Percentiles rank a stretch among this genome's conserved stretches.
These are phyloP conservation scores for Ziziphus jujuba DNA, from an alignment of 306 rosid species.

Conservation along the genomic window DNA sequence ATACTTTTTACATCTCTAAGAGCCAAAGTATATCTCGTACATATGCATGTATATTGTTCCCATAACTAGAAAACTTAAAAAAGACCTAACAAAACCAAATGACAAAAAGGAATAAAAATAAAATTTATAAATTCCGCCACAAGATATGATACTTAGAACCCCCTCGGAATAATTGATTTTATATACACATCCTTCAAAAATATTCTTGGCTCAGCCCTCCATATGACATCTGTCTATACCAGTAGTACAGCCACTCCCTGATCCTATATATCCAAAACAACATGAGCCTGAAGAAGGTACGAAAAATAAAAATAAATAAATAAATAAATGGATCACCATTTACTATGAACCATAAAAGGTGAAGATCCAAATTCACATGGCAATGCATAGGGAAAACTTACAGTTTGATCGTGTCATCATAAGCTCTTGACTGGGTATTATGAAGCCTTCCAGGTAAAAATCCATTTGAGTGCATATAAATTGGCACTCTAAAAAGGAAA, in stretches of 20 bases:
- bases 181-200: conserved; percentile 45
- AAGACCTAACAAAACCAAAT: conserved; percentile 12
- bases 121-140: conserved; percentile 27
- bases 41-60: conserved; percentile 3
- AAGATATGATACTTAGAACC: conserved; percentile 36
- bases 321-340: conserved; percentile 5
- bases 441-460: conserved; percentile 15
- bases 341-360: too few species aligned
- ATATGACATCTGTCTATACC: conserved; percentile 21
- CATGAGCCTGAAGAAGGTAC: conserved; percentile 17
- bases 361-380: neutral
- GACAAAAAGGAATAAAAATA: conserved; percentile 21
- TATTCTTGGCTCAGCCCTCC: conserved; percentile 42
- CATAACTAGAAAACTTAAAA: too few species aligned
- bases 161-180: conserved; percentile 29
- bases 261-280: conserved; percentile 42
- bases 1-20: conserved; percentile 41
- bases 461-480: conserved; percentile 19
- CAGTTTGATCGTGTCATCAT: conserved; percentile 34
- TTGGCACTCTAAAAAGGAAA: conserved; percentile 16
- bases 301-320: neutral
- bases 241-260: conserved; percentile 20
- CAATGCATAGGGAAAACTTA: conserved; percentile 35
- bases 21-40: conserved; percentile 31
- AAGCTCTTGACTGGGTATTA: conserved; percentile 21